Evolutionary conservation across 2,329 filamentous ascomycete species (phyloP).

Genomic region (Paecilomyces dactylethromorphus): DNA sequence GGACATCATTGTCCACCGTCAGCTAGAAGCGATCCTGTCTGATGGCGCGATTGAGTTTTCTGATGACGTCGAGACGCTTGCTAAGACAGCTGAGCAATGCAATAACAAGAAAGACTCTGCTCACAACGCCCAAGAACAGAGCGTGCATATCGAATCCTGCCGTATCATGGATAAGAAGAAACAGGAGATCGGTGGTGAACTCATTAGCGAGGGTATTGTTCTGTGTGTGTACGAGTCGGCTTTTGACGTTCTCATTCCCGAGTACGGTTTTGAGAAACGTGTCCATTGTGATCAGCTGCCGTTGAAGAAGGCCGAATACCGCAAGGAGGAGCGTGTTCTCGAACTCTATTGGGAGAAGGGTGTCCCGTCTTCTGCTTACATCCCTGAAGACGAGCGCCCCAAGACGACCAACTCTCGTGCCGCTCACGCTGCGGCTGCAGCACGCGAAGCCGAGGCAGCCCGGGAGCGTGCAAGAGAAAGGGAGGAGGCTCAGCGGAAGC

Average conservation of each 20-base stretch:
- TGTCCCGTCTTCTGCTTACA: slow-evolving; percentile 88
- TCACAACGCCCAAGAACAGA: slow-evolving; percentile 95
- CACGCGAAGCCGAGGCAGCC: slow-evolving; percentile 73
- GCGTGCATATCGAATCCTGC: slow-evolving; percentile 96
- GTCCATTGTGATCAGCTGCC: slow-evolving; percentile 98
- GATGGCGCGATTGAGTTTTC: slow-evolving; percentile 75
- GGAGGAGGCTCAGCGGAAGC: slow-evolving; percentile 84
- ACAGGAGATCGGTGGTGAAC: slow-evolving; percentile 77
- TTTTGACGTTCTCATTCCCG: slow-evolving; percentile 94
- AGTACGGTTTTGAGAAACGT: slow-evolving; percentile 98
- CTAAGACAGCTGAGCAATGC: slow-evolving; percentile 89
- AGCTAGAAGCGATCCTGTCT: slow-evolving; percentile 80
- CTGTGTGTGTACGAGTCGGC: slow-evolving; percentile 97
- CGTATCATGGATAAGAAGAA: slow-evolving; percentile 90
- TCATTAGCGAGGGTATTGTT: slow-evolving; percentile 93
- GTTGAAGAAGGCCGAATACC: slow-evolving; percentile 96
- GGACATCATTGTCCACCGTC: slow-evolving; percentile 90
- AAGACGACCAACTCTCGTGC: slow-evolving; percentile 72
- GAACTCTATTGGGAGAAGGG: slow-evolving; percentile 99
- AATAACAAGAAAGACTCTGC: slow-evolving; percentile 99
- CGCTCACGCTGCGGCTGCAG: slow-evolving; percentile 67
- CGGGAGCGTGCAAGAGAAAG: slow-evolving; percentile 76
- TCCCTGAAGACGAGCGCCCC: slow-evolving; percentile 93
- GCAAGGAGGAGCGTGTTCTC: slow-evolving; percentile 88
- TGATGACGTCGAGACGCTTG: slow-evolving; percentile 80